A percentile compares a stretch with the other conserved stretches of the same genome.
Evolutionary conservation across 768 basidiomycete species (phyloP).

Genomic region (Dioszegia hungarica): DNA sequence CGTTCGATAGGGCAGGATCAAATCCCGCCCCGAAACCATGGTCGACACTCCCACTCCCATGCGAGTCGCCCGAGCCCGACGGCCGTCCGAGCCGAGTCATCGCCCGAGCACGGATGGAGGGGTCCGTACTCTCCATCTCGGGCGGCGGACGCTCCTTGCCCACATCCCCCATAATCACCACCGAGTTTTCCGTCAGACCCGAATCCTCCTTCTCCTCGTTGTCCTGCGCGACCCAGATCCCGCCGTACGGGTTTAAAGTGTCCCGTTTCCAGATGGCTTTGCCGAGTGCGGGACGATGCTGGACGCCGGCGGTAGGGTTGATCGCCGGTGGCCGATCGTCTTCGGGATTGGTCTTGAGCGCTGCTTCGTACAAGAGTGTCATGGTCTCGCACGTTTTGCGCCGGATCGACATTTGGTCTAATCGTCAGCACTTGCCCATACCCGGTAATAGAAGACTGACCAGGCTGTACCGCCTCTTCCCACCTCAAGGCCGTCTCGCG

Average conservation of each 20-base stretch:
- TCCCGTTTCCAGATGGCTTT: slow-evolving; percentile 71
- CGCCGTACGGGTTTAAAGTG: slow-evolving; percentile 73
- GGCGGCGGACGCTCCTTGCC: background rate
- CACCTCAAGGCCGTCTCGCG: slow-evolving; percentile 80
- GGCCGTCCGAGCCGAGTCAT: too few species aligned
- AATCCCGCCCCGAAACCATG: too few species aligned
- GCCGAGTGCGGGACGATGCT: slow-evolving; percentile 27
- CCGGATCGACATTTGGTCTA: slow-evolving; percentile 83
- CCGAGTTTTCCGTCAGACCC: background rate
- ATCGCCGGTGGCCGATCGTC: slow-evolving; percentile 59
- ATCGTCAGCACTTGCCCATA: background rate
- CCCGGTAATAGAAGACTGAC: slow-evolving; percentile 26
- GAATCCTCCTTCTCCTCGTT: slow-evolving; percentile 13
- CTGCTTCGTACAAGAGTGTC: slow-evolving; percentile 82
- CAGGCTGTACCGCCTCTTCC: slow-evolving; percentile 79
- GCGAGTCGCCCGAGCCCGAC: too few species aligned
- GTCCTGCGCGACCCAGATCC: slow-evolving; percentile 67
- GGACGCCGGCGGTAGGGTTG: slow-evolving; percentile 72
- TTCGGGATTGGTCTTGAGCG: slow-evolving; percentile 64
- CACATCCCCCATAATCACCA: background rate
- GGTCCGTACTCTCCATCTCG: slow-evolving; percentile 6
- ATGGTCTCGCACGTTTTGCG: slow-evolving; percentile 89
- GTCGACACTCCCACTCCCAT: background rate
- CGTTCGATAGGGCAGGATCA: too few species aligned
- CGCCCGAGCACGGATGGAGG: background rate